Evolutionary conservation across 2,329 filamentous ascomycete species (phyloP).

Genomic region (Diaporthe capsici): DNA sequence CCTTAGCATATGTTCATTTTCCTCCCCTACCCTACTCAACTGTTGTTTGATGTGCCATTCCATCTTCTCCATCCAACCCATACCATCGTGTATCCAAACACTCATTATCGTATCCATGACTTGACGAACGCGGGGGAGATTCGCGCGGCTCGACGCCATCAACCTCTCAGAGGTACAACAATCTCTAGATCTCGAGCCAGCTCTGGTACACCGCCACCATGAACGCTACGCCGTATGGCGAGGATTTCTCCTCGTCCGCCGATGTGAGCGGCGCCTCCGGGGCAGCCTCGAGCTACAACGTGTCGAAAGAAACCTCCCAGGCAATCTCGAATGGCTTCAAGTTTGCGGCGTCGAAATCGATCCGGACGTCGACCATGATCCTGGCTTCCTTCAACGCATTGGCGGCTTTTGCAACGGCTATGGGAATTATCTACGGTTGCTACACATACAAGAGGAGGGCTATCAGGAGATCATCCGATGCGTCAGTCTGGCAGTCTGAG

Average conservation of each 20-base stretch:
- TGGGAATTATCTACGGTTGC: conserved; percentile 70
- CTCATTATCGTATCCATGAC: conserved; percentile 38
- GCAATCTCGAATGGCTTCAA: conserved; percentile 64
- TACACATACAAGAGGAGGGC: conserved; percentile 62
- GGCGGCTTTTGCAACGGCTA: conserved; percentile 68
- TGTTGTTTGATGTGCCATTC: conserved; percentile 44
- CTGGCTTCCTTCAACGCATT: conserved; percentile 73
- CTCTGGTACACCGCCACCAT: conserved; percentile 36
- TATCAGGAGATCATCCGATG: conserved; percentile 52
- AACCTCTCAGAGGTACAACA: conserved; percentile 45
- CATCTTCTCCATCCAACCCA: conserved; percentile 34
- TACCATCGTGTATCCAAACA: conserved; percentile 33
- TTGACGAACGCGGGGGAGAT: conserved; percentile 44
- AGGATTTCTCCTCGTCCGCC: conserved; percentile 29
- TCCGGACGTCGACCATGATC: conserved; percentile 73
- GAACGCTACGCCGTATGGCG: conserved; percentile 13
- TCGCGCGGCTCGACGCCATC: conserved; percentile 50
- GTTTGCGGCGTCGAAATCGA: conserved; percentile 68
- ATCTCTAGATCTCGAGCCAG: conserved; percentile 38
- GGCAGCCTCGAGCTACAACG: conserved; percentile 51
- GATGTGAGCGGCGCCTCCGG: conserved; percentile 21
- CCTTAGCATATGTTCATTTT: conserved; percentile 56
- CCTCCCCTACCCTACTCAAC: conserved; percentile 44
- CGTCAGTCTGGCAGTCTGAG: conserved; percentile 29
- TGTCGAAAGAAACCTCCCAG: conserved; percentile 53